Evolutionary conservation across 2,329 filamentous ascomycete genomes (phyloP).

Genomic region (Truncatella angustata): DNA sequence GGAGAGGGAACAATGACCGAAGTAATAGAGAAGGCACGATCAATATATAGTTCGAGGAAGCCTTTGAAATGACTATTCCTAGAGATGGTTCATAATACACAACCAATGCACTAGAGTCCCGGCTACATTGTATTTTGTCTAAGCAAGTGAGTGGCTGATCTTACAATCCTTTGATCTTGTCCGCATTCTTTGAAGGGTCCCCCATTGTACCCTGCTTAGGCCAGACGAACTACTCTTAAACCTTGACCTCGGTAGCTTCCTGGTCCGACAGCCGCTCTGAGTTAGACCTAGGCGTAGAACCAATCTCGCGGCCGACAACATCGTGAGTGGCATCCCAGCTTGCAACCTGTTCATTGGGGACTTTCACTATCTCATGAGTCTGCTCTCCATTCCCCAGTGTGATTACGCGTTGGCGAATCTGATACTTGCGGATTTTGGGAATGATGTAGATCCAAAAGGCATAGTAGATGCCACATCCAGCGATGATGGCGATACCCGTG

Average conservation of each 20-base stretch:
- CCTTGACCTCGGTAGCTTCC: not conserved
- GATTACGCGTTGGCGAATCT: slow-evolving; percentile 45
- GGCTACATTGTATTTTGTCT: too few relatives aligned
- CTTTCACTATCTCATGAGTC: slow-evolving; percentile 45
- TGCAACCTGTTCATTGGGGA: slow-evolving; percentile 39
- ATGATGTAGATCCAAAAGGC: slow-evolving; percentile 44
- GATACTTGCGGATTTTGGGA: slow-evolving; percentile 41
- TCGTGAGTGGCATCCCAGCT: slow-evolving; percentile 39
- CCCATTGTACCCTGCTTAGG: too few relatives aligned
- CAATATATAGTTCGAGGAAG: too few relatives aligned
- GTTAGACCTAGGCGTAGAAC: not conserved
- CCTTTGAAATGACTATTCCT: too few relatives aligned
- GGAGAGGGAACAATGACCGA: too few relatives aligned
- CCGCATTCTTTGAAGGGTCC: too few relatives aligned
- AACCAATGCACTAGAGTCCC: too few relatives aligned
- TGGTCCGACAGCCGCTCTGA: not conserved
- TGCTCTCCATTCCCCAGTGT: slow-evolving; percentile 41
- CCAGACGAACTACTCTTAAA: not conserved
- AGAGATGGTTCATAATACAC: too few relatives aligned
- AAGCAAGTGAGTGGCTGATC: too few relatives aligned
- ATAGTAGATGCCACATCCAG: slow-evolving; percentile 48
- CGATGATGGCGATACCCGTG: slow-evolving; percentile 43
- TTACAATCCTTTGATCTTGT: too few relatives aligned
- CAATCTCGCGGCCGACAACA: slow-evolving; percentile 8
- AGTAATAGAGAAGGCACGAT: too few relatives aligned